Evolutionary conservation across 306 rosid genomes (phyloP).

Genomic region (Arachis hypogaea): DNA sequence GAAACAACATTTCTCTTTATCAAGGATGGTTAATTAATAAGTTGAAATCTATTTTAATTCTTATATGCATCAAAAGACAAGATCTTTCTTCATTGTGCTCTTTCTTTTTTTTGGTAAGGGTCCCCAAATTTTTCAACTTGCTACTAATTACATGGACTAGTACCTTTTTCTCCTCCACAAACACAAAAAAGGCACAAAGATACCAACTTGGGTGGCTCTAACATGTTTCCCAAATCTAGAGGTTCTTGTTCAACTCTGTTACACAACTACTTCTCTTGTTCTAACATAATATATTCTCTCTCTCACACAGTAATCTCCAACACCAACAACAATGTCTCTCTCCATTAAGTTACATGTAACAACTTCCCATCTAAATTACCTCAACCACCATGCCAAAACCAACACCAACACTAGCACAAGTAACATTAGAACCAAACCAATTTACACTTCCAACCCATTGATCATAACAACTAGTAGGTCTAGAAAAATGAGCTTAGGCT

Average conservation of each 20-base stretch:
- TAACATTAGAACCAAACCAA: slow-evolving; percentile 50
- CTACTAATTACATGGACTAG: slow-evolving; percentile 26
- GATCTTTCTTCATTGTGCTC: not conserved
- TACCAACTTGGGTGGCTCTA: slow-evolving; percentile 38
- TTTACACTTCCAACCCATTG: slow-evolving; percentile 50
- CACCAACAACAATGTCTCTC: slow-evolving; percentile 55
- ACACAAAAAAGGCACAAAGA: not conserved
- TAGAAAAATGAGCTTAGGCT: slow-evolving; percentile 43
- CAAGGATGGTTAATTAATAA: too few species aligned
- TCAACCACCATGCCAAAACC: slow-evolving; percentile 32
- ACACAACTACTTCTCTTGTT: not conserved
- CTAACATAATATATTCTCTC: not conserved
- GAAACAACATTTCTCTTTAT: too few species aligned
- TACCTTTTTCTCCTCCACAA: slow-evolving; percentile 50
- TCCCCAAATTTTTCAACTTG: slow-evolving; percentile 26
- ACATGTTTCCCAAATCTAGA: slow-evolving; percentile 41
- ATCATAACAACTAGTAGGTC: slow-evolving; percentile 10
- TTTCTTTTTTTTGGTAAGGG: slow-evolving; percentile 26
- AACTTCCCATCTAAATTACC: slow-evolving; percentile 36
- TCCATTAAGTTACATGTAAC: slow-evolving; percentile 56
- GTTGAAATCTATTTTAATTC: not conserved
- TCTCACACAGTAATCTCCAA: not conserved
- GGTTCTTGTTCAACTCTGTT: not conserved
- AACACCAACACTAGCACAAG: slow-evolving; percentile 21
- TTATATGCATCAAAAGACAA: not conserved